Conservation (phyloP, 2,329 filamentous ascomycete species). For the Dactylellina parvicollis region DNA sequence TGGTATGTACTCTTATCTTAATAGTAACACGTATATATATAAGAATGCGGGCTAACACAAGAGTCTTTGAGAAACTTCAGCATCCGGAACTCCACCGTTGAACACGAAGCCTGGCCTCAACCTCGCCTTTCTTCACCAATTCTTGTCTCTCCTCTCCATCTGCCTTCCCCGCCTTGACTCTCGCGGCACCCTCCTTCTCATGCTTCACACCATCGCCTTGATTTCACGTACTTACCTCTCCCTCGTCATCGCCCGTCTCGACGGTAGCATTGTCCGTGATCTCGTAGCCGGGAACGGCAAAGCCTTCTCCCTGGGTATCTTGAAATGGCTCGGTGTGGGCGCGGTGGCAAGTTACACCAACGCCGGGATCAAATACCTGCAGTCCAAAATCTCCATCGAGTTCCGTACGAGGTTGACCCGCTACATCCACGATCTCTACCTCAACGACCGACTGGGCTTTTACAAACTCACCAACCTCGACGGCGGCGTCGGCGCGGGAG, state of each 20-base stretch:
- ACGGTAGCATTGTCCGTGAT: constrained; percentile 95
- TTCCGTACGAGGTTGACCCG: constrained; percentile 93
- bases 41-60: neutral
- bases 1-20: constrained; percentile 61
- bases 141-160: constrained; percentile 93
- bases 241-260: constrained; percentile 87
- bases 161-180: constrained; percentile 96
- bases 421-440: constrained; percentile 96
- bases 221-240: constrained; percentile 94
- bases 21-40: constrained; percentile 63
- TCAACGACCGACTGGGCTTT: constrained; percentile 94
- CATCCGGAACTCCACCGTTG: constrained; percentile 77
- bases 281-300: constrained; percentile 93
- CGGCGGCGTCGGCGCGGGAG: constrained; percentile 87
- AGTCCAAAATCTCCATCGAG: constrained; percentile 97
- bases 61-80: constrained; percentile 56
- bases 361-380: constrained; percentile 93
- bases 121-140: constrained; percentile 94
- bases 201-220: constrained; percentile 89
- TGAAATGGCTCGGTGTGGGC: constrained; percentile 95
- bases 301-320: constrained; percentile 84
- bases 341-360: constrained; percentile 96
- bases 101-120: constrained; percentile 95
- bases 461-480: constrained; percentile 95
- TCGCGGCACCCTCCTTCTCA: constrained; percentile 89